A percentile compares a stretch with the other conserved stretches of the same genome.
Evolutionary conservation across 1,139 yeast species (phyloP).

Genomic region (Yamadazyma atmosphaerica): DNA sequence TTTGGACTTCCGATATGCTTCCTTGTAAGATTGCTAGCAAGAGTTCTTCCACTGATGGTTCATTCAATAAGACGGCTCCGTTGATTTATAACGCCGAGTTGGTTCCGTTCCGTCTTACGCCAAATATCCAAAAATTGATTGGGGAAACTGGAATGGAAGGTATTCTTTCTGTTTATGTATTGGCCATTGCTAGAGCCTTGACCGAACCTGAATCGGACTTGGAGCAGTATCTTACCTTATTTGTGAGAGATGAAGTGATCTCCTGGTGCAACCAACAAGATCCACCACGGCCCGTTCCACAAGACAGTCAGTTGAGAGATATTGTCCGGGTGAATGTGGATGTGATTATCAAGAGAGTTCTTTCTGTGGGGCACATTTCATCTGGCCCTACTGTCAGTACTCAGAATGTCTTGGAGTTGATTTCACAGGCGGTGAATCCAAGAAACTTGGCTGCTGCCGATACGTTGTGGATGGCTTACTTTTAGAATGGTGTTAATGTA

Average conservation of each 20-base stretch:
- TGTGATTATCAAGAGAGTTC: constrained; percentile 65
- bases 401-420: constrained; percentile 86
- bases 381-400: constrained; percentile 81
- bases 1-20: constrained; percentile 94
- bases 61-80: constrained; percentile 71
- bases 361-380: constrained; percentile 76
- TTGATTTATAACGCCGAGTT: constrained; percentile 91
- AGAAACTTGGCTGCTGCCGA: constrained; percentile 92
- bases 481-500: too few species aligned
- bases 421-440: constrained; percentile 95
- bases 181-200: constrained; percentile 84
- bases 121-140: constrained; percentile 88
- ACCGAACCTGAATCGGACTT: constrained; percentile 89
- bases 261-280: constrained; percentile 93
- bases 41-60: constrained; percentile 57
- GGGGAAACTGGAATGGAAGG: constrained; percentile 95
- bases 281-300: constrained; percentile 59
- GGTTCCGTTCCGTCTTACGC: constrained; percentile 95
- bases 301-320: constrained; percentile 80
- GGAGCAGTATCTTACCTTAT: constrained; percentile 83
- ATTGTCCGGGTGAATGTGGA: constrained; percentile 90
- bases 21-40: constrained; percentile 78
- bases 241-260: constrained; percentile 91
- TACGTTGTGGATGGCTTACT: constrained; percentile 94
- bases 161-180: constrained; percentile 77